Conservation (phyloP, 2,329 filamentous ascomycete species). For the Aspergillus udagawae region DNA sequence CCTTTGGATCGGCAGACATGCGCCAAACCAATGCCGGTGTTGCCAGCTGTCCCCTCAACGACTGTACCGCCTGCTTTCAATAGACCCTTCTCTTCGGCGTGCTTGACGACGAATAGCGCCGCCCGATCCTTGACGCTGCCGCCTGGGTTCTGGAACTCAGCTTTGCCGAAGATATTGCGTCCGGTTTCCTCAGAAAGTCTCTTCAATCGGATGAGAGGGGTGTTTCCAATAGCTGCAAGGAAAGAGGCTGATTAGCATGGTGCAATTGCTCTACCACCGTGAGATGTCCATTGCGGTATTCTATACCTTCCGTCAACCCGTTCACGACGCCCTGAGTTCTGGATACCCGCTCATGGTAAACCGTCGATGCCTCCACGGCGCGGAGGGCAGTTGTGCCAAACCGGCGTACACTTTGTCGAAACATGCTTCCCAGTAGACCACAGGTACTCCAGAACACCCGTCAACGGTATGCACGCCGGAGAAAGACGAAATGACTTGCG, state of each 20-base stretch:
- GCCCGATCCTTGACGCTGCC: conserved; percentile 96
- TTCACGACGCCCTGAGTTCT: conserved; percentile 74
- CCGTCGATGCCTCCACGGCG: conserved; percentile 48
- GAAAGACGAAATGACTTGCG: neutral
- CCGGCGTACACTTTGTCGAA: conserved; percentile 63
- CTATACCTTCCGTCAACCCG: conserved; percentile 74
- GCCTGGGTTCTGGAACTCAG: conserved; percentile 98
- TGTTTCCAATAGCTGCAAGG: conserved; percentile 84
- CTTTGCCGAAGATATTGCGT: conserved; percentile 92
- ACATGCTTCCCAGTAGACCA: conserved; percentile 50
- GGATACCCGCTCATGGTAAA: conserved; percentile 68
- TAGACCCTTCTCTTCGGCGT: conserved; percentile 84
- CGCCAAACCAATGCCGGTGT: conserved; percentile 95
- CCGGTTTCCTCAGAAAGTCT: conserved; percentile 84
- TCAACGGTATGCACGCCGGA: neutral
- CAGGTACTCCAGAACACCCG: conserved; percentile 1
- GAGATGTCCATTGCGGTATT: neutral
- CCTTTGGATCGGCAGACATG: conserved; percentile 91
- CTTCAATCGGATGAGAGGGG: conserved; percentile 86
- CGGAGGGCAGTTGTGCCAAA: conserved; percentile 63
- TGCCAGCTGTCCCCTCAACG: conserved; percentile 93
- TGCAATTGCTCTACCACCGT: neutral
- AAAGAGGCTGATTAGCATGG: conserved; percentile 2
- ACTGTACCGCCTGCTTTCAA: conserved; percentile 85
- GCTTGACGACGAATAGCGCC: conserved; percentile 86